Evolutionary conservation across 1,284 basidiomycete species (phyloP).

Genomic region (Erythrobasidium hasegawianum): DNA sequence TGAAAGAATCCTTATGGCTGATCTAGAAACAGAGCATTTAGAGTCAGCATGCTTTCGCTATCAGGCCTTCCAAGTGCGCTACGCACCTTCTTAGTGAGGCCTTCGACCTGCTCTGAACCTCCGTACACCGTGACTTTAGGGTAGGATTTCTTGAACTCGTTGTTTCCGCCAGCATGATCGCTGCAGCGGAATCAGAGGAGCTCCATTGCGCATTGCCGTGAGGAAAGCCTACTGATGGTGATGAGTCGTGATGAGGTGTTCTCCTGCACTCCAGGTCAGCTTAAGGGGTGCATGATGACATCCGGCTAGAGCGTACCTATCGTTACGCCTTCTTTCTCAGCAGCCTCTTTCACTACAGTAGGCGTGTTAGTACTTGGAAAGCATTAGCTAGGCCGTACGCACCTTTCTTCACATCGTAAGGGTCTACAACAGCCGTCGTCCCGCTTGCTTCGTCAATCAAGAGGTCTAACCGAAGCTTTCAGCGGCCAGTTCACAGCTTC

Average conservation of each 20-base stretch:
- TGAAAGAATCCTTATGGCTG: conserved; percentile 41
- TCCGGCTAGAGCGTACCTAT: conserved; percentile 20
- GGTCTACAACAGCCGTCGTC: conserved; percentile 46
- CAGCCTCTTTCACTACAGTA: conserved; percentile 32
- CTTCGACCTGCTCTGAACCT: conserved; percentile 43
- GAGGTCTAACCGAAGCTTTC: too few relatives aligned
- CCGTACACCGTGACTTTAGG: conserved; percentile 45
- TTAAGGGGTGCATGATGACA: not conserved
- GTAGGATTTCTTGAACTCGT: conserved; percentile 44
- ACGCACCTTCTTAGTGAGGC: conserved; percentile 42
- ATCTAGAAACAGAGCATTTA: conserved; percentile 3
- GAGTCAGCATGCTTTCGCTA: not conserved
- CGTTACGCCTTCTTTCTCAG: conserved; percentile 37
- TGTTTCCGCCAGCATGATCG: conserved; percentile 50
- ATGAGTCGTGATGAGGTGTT: conserved; percentile 37
- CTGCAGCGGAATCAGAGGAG: conserved; percentile 34
- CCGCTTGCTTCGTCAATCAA: conserved; percentile 37
- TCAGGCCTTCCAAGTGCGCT: too few relatives aligned
- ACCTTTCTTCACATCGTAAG: conserved; percentile 36
- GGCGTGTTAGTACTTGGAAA: not conserved
- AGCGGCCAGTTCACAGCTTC: too few relatives aligned
- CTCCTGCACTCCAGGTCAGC: conserved; percentile 1
- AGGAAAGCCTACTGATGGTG: conserved; percentile 27
- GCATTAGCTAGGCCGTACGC: not conserved
- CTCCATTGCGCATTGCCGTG: not conserved